phyloP scores from a whole-genome alignment of 2,329 filamentous ascomycete genomes.

The Colletotrichum cereale region DNA sequence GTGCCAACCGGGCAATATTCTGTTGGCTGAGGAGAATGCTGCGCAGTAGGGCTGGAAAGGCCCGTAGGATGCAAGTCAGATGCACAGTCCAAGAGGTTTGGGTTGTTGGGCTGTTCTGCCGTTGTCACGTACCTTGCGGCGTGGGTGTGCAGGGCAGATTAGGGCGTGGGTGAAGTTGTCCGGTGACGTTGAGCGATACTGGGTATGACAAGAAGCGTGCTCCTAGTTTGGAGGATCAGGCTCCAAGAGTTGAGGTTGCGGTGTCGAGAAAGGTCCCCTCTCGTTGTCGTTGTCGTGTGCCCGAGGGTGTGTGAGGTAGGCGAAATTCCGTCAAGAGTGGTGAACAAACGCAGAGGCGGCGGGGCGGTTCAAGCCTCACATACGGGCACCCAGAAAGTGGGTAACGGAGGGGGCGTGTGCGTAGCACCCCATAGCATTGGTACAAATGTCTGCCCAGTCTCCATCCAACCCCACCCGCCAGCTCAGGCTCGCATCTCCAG shows the following conservation, averaged over 20 bases:
- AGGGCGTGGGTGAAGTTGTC: background rate
- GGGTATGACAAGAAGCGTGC: slow-evolving; percentile 9
- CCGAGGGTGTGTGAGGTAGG: slow-evolving; percentile 16
- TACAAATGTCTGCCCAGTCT: background rate
- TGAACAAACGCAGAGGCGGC: slow-evolving; percentile 18
- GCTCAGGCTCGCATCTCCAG: slow-evolving; percentile 19
- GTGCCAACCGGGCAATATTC: slow-evolving; percentile 33
- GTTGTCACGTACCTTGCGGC: background rate
- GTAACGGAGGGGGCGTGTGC: slow-evolving; percentile 36
- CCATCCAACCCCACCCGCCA: slow-evolving; percentile 16
- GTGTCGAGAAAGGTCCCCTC: slow-evolving; percentile 13
- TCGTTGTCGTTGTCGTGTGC: slow-evolving; percentile 23
- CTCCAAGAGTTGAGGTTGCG: slow-evolving; percentile 24
- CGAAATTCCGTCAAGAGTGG: slow-evolving; percentile 28
- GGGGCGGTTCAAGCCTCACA: slow-evolving; percentile 32
- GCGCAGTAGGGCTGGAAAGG: slow-evolving; percentile 35
- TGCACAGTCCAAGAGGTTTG: slow-evolving; percentile 30
- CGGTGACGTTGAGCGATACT: slow-evolving; percentile 18
- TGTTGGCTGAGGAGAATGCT: slow-evolving; percentile 23
- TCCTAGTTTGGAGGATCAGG: slow-evolving; percentile 15
- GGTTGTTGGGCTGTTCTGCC: slow-evolving; percentile 26
- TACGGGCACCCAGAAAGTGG: slow-evolving; percentile 28
- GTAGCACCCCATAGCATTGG: background rate
- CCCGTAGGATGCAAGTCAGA: slow-evolving; percentile 39
- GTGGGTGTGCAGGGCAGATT: background rate